These are phyloP conservation scores for Phytophthora sansomeana DNA, from an alignment of 352 stramenopile species.

Conservation along the genomic window DNA sequence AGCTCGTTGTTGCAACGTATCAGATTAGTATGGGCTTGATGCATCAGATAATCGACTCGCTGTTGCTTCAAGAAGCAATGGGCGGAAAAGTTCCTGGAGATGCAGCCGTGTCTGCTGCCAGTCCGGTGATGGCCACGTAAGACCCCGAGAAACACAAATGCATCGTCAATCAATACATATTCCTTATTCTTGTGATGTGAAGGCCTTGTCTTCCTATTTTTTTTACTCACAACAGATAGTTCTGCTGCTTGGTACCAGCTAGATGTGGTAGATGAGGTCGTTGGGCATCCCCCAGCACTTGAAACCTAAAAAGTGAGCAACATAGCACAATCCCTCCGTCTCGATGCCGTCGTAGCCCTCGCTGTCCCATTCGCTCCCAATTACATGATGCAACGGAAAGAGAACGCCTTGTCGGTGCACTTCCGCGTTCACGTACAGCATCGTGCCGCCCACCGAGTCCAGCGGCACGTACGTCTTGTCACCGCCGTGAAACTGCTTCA, in stretches of 20 bases:
- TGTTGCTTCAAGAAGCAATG: conserved; percentile 48
- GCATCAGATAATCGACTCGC: conserved; percentile 48
- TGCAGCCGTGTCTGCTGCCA: not conserved
- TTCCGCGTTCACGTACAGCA: conserved; percentile 57
- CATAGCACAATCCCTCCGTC: conserved; percentile 54
- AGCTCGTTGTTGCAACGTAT: conserved; percentile 58
- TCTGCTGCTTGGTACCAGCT: not conserved
- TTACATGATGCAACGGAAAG: conserved; percentile 52
- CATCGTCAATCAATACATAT: not conserved
- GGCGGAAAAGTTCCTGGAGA: conserved; percentile 13
- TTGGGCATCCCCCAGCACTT: conserved; percentile 63
- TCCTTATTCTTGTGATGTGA: not conserved
- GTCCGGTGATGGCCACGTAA: not conserved
- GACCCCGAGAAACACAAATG: not conserved
- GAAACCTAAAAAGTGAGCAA: conserved; percentile 56
- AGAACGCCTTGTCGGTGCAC: conserved; percentile 56
- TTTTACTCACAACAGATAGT: too few species aligned
- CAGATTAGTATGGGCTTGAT: conserved; percentile 49
- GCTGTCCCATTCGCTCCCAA: conserved; percentile 46
- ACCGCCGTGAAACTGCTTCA: conserved; percentile 24
- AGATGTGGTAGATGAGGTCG: conserved; percentile 45
- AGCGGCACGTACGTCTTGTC: conserved; percentile 32
- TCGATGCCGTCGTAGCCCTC: conserved; percentile 64
- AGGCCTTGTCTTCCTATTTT: not conserved
- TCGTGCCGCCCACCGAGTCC: conserved; percentile 58